Conservation (phyloP, 2,329 filamentous ascomycete species). For the Madurella fahalii region DNA sequence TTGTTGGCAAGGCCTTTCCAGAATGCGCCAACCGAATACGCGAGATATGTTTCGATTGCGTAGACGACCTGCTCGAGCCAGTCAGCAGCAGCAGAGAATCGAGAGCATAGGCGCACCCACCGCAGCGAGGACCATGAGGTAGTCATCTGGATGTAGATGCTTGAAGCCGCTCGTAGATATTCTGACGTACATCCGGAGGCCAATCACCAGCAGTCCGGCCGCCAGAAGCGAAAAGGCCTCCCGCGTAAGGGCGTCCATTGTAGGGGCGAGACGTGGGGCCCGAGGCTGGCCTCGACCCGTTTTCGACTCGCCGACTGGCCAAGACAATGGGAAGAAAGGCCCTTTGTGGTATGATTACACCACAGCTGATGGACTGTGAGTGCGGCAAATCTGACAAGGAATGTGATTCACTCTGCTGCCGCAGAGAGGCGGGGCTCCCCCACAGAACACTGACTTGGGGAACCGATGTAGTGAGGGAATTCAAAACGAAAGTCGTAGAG, state of each 20-base stretch:
- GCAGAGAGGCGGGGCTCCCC: too few relatives aligned
- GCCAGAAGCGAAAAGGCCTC: conserved; percentile 49
- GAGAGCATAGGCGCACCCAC: conserved; percentile 34
- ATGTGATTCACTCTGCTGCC: too few relatives aligned
- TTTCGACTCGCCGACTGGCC: background rate
- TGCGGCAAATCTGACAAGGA: too few relatives aligned
- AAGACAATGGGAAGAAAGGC: background rate
- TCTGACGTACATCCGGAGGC: conserved; percentile 47
- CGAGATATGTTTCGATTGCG: conserved; percentile 28
- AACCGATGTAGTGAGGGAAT: too few relatives aligned
- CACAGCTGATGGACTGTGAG: background rate
- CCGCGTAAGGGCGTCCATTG: conserved; percentile 33
- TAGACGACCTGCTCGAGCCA: conserved; percentile 17
- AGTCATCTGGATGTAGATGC: conserved; percentile 55
- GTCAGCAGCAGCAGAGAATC: background rate
- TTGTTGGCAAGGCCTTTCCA: conserved; percentile 33
- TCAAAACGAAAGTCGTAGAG: background rate
- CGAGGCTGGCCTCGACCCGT: background rate
- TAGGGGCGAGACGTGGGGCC: background rate
- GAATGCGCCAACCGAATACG: conserved; percentile 29
- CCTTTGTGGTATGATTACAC: background rate
- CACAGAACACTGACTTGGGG: too few relatives aligned
- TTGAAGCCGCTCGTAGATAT: conserved; percentile 44
- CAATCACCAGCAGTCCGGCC: conserved; percentile 47
- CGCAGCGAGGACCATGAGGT: conserved; percentile 52